Base-by-base conservation (phyloP, 1,284 basidiomycete genomes). In the Ustilago esculenta region DNA sequence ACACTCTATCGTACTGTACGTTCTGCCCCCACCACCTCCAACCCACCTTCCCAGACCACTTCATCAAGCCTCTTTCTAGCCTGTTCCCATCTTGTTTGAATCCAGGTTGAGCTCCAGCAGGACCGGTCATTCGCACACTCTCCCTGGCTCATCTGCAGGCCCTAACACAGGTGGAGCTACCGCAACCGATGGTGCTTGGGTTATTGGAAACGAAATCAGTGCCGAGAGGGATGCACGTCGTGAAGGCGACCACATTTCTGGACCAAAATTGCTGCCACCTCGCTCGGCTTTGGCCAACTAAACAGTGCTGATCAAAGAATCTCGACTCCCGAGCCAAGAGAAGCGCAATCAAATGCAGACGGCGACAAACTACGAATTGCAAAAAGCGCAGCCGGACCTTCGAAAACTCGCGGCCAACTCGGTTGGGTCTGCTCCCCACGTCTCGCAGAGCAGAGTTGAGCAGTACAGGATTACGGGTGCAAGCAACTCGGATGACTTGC, bases 251-350 rank as follows among this genome's bases (percentile, higher is more conserved):
- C 21, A 44, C 24, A 58, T 73, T 17, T 20, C 59, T 20, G 21
- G 36, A 45, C 50, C 23, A 5, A 27, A 9, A 18, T 45, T 12
- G 23, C 34, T 1, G 47, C 54, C 2, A 52, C 52, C 29, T 20
- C 12, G 3, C 54, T 66, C 8, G 61, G 54, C 0, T 60, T 64
- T 35, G 70, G 70, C 7, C 52, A 59, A 50, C 59, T 57, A 37
- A 73, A 65, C 50, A 66, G 70, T 11, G 57, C 63, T 25, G 66
- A 73, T 11, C 64, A 65, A 33, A 66, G 65, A 17, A 42, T 65
- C 21, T 41, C 50, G 15, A 64, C 65, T 2, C 67, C n/a, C 67
- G 1, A 55, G 59, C n/a, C 21, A 39, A 14, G 66, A 70, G 18
- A 56, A 57, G 32, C 27, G 70, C 21, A 51, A 57, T n/a, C 17